phyloP scores from a whole-genome alignment of 2,329 filamentous ascomycete species.

The Paraconiothyrium sp. region DNA sequence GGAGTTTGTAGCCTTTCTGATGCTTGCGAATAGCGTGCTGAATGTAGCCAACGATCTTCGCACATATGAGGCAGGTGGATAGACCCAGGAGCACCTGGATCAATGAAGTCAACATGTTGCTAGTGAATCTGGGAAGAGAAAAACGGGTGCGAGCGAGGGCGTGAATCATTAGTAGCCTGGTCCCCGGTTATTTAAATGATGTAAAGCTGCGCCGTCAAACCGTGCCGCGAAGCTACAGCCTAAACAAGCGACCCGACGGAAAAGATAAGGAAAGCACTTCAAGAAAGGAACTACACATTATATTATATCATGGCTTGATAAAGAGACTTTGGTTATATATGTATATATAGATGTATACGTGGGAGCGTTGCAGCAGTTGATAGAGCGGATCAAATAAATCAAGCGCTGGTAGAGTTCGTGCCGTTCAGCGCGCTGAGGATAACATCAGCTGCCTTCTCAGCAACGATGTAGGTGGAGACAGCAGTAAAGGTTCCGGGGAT shows the following conservation, averaged over 20 bases:
- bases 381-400: neutral
- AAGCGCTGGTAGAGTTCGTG: constrained; percentile 2
- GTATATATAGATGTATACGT: neutral
- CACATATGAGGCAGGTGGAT: neutral
- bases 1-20: constrained; percentile 19
- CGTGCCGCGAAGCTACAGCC: neutral
- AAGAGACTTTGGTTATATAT: neutral
- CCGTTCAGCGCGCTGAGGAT: constrained; percentile 52
- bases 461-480: constrained; percentile 65
- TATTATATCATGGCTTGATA: neutral
- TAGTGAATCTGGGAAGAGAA: neutral
- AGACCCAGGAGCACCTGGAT: neutral
- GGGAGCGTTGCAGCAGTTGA: neutral
- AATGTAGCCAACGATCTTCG: neutral
- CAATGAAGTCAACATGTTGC: no score
- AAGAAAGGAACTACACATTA: neutral
- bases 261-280: neutral
- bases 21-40: constrained; percentile 7
- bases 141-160: no score
- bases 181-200: neutral
- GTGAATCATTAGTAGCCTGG: neutral
- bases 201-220: neutral
- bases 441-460: constrained; percentile 70
- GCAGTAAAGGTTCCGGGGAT: constrained; percentile 64
- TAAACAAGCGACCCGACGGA: no score